Conservation (phyloP, 257 asterid genomes). For the Solanum infundibuliforme region DNA sequence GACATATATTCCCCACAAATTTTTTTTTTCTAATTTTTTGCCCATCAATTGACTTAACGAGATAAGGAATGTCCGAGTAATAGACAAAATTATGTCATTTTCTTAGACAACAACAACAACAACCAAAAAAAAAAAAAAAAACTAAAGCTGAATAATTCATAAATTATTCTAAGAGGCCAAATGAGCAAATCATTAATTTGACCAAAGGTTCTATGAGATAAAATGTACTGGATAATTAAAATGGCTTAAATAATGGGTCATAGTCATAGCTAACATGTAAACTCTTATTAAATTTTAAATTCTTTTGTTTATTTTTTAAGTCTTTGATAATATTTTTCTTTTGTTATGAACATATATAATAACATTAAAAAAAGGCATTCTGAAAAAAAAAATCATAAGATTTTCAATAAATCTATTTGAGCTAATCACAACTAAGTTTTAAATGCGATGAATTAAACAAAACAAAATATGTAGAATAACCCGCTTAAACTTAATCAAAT, state of each 20-base stretch:
- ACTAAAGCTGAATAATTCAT: background rate
- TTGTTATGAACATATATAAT: background rate
- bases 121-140: background rate
- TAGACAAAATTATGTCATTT: background rate
- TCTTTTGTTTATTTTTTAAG: background rate
- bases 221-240: background rate
- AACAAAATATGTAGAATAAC: background rate
- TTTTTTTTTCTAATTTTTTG: too few species aligned
- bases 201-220: background rate
- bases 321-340: background rate
- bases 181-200: background rate
- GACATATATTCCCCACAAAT: background rate
- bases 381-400: background rate
- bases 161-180: background rate
- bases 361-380: background rate
- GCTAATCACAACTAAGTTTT: background rate
- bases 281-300: background rate
- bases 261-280: too few species aligned
- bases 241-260: too few species aligned
- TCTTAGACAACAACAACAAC: background rate
- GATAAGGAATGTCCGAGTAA: background rate
- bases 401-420: background rate
- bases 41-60: background rate
- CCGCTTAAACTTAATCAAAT: background rate
- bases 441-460: background rate